Percentiles rank a stretch among this genome's conserved stretches.
These are phyloP conservation scores for Amphichorda felina DNA, from an alignment of 2,329 filamentous ascomycete species.

Conservation along the genomic window DNA sequence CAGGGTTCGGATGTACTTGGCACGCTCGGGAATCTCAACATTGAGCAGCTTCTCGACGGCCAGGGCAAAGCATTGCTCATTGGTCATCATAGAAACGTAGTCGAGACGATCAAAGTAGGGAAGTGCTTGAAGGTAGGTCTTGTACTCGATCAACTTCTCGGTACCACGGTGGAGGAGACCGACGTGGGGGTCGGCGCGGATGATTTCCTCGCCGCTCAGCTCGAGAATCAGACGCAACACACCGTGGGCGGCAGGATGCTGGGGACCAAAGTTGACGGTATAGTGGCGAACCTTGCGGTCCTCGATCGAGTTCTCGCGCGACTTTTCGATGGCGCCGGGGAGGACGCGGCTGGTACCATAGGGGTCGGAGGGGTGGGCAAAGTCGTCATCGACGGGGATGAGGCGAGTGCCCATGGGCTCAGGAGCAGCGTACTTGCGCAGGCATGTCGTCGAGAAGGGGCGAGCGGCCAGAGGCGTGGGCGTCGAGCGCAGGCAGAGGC, in stretches of 20 bases:
- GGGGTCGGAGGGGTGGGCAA: slow-evolving; percentile 38
- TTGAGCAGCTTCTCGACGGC: slow-evolving; percentile 98
- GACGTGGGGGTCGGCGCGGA: slow-evolving; percentile 93
- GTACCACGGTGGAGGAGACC: slow-evolving; percentile 92
- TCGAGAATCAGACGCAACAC: slow-evolving; percentile 96
- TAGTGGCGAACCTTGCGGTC: slow-evolving; percentile 92
- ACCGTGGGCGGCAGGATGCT: slow-evolving; percentile 96
- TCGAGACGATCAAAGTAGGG: slow-evolving; percentile 98
- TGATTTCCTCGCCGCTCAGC: slow-evolving; percentile 93
- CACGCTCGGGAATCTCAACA: slow-evolving; percentile 86
- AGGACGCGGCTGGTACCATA: slow-evolving; percentile 32
- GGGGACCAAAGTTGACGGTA: slow-evolving; percentile 98
- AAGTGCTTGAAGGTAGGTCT: slow-evolving; percentile 94
- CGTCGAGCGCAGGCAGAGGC: slow-evolving; percentile 43
- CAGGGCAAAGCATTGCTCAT: slow-evolving; percentile 93
- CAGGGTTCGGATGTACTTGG: slow-evolving; percentile 92
- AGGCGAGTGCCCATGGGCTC: slow-evolving; percentile 43
- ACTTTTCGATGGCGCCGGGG: slow-evolving; percentile 30
- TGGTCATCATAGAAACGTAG: slow-evolving; percentile 99
- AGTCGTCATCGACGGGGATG: slow-evolving; percentile 53
- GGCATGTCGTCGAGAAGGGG: slow-evolving; percentile 52
- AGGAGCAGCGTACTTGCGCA: slow-evolving; percentile 51
- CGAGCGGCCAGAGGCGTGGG: slow-evolving; percentile 29
- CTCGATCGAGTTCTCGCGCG: slow-evolving; percentile 34
- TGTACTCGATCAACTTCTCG: slow-evolving; percentile 99